A percentile compares a stretch with the other conserved stretches of the same genome.
Conservation (phyloP, 495 filamentous ascomycete genomes). For the Tuber calosporum region DNA sequence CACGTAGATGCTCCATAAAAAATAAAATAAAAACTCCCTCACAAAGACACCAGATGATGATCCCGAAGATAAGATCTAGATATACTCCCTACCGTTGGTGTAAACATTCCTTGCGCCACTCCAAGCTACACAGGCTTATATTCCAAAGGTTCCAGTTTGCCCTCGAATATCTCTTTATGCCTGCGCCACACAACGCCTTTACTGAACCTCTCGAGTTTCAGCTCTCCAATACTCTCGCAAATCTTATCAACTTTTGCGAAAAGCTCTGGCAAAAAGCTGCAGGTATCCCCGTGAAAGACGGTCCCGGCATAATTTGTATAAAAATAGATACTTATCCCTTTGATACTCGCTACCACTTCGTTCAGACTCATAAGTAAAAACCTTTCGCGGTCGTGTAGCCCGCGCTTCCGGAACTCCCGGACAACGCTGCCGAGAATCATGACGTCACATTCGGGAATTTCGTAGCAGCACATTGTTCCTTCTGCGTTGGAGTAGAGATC, state of each 20-base stretch:
- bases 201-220: conserved; percentile 1
- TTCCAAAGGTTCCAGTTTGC: background rate
- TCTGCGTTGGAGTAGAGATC: conserved; percentile 14
- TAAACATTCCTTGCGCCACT: background rate
- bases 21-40: background rate
- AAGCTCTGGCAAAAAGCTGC: conserved; percentile 22
- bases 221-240: conserved; percentile 3
- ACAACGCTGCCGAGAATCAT: conserved; percentile 26
- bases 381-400: conserved; percentile 12
- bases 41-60: background rate
- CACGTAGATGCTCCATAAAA: background rate
- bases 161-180: background rate
- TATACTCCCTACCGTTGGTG: background rate
- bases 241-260: background rate
- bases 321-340: conserved; percentile 19
- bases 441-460: conserved; percentile 20
- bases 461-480: background rate
- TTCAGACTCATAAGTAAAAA: conserved; percentile 21
- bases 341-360: conserved; percentile 11
- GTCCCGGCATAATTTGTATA: conserved; percentile 8
- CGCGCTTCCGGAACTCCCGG: conserved; percentile 18
- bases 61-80: background rate
- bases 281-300: conserved; percentile 15
- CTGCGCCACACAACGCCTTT: background rate
- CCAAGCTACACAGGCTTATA: background rate